Conservation (phyloP, 1,284 basidiomycete genomes). For the Trichosporon sp. region DNA sequence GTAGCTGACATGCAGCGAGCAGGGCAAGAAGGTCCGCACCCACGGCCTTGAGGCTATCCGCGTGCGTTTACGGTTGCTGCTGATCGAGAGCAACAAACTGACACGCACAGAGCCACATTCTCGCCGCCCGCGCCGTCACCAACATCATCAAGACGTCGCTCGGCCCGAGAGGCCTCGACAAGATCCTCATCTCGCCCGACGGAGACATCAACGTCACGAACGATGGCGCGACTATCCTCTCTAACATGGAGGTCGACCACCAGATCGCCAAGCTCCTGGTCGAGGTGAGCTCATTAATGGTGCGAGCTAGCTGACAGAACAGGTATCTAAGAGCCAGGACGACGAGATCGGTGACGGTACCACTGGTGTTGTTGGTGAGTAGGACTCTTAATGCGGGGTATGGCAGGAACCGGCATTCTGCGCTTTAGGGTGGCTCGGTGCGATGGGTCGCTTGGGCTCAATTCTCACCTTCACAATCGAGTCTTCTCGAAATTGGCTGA, state of each 20-base stretch:
- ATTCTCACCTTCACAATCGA: not conserved
- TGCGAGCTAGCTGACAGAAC: slow-evolving; percentile 11
- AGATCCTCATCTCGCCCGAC: slow-evolving; percentile 97
- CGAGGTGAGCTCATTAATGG: slow-evolving; percentile 56
- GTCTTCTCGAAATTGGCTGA: not conserved
- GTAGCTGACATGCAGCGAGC: slow-evolving; percentile 58
- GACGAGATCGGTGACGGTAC: slow-evolving; percentile 99
- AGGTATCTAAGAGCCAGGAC: slow-evolving; percentile 85
- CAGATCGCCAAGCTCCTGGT: slow-evolving; percentile 98
- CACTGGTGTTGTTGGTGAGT: slow-evolving; percentile 93
- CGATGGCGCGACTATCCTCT: slow-evolving; percentile 92
- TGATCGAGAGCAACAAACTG: not conserved
- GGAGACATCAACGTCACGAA: slow-evolving; percentile 99
- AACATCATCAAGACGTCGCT: slow-evolving; percentile 94
- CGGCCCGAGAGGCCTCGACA: slow-evolving; percentile 93
- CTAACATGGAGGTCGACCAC: slow-evolving; percentile 97
- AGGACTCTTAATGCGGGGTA: not conserved
- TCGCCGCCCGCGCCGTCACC: slow-evolving; percentile 78
- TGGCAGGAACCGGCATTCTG: not conserved
- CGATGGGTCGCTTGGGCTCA: not conserved
- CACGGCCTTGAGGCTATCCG: slow-evolving; percentile 97
- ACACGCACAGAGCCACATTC: slow-evolving; percentile 73
- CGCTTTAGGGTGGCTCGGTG: too few species aligned
- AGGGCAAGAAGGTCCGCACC: slow-evolving; percentile 86
- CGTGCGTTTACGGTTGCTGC: slow-evolving; percentile 52